Conservation (phyloP, 192 early-diverging fungal genomes). For the Paraglomus brasilianum region DNA sequence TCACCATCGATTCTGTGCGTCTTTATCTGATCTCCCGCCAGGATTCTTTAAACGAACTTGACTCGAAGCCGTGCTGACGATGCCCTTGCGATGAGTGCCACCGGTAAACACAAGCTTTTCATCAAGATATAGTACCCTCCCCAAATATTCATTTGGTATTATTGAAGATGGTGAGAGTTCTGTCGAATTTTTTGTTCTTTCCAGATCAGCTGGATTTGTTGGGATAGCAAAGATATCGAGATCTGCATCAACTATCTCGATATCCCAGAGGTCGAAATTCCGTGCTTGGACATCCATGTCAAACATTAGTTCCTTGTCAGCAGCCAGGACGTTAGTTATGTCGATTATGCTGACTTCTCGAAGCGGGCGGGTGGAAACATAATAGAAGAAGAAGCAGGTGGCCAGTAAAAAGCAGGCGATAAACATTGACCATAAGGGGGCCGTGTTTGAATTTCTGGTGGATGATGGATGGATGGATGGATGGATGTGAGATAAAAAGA, state of each 20-base stretch:
- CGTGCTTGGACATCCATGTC: slow-evolving; percentile 58
- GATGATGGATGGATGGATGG: no score
- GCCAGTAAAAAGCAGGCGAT: slow-evolving; percentile 25
- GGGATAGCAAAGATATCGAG: slow-evolving; percentile 66
- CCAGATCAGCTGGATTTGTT: slow-evolving; percentile 30
- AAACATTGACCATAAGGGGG: no score
- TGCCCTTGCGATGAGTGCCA: slow-evolving; percentile 16
- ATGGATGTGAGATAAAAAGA: no score
- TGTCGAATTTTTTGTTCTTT: no score
- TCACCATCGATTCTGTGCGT: slow-evolving; percentile 14
- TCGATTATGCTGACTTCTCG: slow-evolving; percentile 45
- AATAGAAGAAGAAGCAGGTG: slow-evolving; percentile 38
- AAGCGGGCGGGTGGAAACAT: slow-evolving; percentile 49
- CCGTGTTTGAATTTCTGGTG: no score
- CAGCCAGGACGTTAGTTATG: slow-evolving; percentile 59
- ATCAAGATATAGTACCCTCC: slow-evolving; percentile 26
- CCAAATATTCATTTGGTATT: slow-evolving; percentile 28
- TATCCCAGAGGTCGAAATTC: slow-evolving; percentile 59
- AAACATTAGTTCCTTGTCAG: slow-evolving; percentile 69
- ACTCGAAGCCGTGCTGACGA: background rate
- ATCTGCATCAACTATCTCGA: slow-evolving; percentile 54
- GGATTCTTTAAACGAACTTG: slow-evolving; percentile 19
- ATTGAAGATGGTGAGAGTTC: no score
- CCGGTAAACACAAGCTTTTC: slow-evolving; percentile 27
- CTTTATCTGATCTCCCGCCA: slow-evolving; percentile 13